phyloP scores from a whole-genome alignment of 257 asterid genomes.

The Solanum sejunctum region DNA sequence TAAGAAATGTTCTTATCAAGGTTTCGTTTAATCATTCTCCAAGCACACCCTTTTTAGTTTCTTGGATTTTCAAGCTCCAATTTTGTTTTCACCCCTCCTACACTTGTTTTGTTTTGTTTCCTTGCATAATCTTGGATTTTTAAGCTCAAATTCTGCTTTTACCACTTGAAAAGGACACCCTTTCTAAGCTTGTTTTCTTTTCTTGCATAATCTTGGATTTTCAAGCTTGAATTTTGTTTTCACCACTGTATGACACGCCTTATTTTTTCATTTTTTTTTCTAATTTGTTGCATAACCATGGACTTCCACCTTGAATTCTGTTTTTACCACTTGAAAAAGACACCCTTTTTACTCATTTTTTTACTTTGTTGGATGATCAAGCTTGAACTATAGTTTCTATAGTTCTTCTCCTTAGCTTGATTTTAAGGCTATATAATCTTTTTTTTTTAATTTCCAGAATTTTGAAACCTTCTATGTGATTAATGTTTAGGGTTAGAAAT shows the following conservation, averaged over 20 bases:
- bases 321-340: not conserved
- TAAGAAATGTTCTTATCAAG: conserved; percentile 85
- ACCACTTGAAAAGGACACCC: not conserved
- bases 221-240: not conserved
- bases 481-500: not conserved
- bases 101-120: not conserved
- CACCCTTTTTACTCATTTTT: not conserved
- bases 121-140: not conserved
- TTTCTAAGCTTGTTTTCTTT: not conserved
- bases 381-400: not conserved
- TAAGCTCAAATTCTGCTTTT: not conserved
- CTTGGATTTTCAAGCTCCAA: not conserved
- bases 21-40: conserved; percentile 7
- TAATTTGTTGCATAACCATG: not conserved
- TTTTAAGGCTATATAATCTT: not conserved
- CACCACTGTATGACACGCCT: not conserved
- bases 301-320: not conserved
- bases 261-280: not conserved
- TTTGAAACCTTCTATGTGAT: not conserved
- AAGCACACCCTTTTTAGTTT: not conserved
- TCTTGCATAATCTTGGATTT: not conserved
- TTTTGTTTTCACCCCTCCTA: not conserved
- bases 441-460: not conserved
- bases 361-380: not conserved
- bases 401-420: not conserved